A percentile compares a stretch with the other conserved stretches of the same genome.
phyloP scores from a whole-genome alignment of 2,329 filamentous ascomycete genomes.

The Arthrobotrys megalospora region DNA sequence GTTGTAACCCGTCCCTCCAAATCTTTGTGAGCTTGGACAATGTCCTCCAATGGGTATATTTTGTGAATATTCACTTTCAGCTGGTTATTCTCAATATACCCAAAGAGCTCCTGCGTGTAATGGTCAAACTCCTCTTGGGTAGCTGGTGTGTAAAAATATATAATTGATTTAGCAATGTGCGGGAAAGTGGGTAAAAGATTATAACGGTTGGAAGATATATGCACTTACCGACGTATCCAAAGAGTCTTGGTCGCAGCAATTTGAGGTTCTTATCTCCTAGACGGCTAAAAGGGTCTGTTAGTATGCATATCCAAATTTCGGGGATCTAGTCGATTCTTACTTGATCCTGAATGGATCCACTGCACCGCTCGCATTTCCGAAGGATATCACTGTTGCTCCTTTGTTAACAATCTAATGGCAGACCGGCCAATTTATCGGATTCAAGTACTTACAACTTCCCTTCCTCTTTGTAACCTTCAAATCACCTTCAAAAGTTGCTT shows the following conservation, averaged over 20 bases:
- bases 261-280: conserved; percentile 82
- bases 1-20: conserved; percentile 86
- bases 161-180: not conserved
- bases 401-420: conserved; percentile 6
- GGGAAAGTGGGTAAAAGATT: not conserved
- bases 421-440: not conserved
- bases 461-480: conserved; percentile 82
- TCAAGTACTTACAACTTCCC: conserved; percentile 71
- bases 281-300: conserved; percentile 62
- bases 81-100: conserved; percentile 78
- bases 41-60: conserved; percentile 81
- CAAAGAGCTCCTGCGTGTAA: conserved; percentile 81
- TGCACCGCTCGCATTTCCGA: conserved; percentile 71
- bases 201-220: not conserved
- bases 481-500: conserved; percentile 84
- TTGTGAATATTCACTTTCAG: conserved; percentile 82
- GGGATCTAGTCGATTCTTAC: conserved; percentile 65
- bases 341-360: conserved; percentile 78
- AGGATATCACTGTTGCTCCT: conserved; percentile 59
- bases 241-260: conserved; percentile 81
- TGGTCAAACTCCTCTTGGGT: conserved; percentile 79
- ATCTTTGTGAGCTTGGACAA: conserved; percentile 79
- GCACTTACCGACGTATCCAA: conserved; percentile 74
- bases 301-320: not conserved
- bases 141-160: conserved; percentile 63